Base-by-base conservation (phyloP, 2,329 filamentous ascomycete genomes). In the Diplodia mutila region DNA sequence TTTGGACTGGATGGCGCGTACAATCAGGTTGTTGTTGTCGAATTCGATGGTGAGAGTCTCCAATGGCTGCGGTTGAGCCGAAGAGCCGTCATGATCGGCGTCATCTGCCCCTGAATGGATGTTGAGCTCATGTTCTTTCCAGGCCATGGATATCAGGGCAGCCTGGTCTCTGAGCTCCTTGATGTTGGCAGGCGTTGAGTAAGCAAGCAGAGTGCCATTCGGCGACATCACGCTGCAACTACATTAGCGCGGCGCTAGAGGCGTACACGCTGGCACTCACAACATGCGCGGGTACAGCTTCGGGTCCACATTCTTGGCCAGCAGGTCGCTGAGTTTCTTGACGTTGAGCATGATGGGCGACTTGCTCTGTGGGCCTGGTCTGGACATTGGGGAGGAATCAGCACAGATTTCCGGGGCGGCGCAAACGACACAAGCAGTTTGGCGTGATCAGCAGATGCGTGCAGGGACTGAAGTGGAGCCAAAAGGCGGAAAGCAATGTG, bases 191-290 rank as follows among this genome's bases (percentile, higher is more conserved):
- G 82, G 82, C 25, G 80, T 80, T 21, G 79, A 83, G 72, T 84
- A 83, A 52, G 83, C 82, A 61, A 85, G 75, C 23, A 85, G 73
- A 2, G 82, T 84, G 69, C 82, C 83, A 71, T 84, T 84, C 25
- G 81, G 81, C 34, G 83, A 84, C 80, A 84, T 85, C 66, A 84
- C 74, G 69, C 80, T 82, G 64, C 14, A 32, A 18, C 39, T 32
- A 16, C 14, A 32, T 42, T 39, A 34, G 55, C 34, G 42, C 29
- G 48, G 46, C 42, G 39, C 42, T 66, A 27, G 37, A 21, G 39
- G 39, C 46, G 61, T n/a, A 52, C 46, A 67, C 34, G 66, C 12
- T 49, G 53, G 23, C 12, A 75, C 76, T 73, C 73, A 78, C 75
- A 79, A 81, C 76, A 80, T 80, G 51, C 77, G 77, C 37, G 79